A percentile compares a stretch with the other conserved stretches of the same genome.
These are phyloP conservation scores for Chenopodium album DNA, from an alignment of 148 eudicot species.

Conservation along the genomic window DNA sequence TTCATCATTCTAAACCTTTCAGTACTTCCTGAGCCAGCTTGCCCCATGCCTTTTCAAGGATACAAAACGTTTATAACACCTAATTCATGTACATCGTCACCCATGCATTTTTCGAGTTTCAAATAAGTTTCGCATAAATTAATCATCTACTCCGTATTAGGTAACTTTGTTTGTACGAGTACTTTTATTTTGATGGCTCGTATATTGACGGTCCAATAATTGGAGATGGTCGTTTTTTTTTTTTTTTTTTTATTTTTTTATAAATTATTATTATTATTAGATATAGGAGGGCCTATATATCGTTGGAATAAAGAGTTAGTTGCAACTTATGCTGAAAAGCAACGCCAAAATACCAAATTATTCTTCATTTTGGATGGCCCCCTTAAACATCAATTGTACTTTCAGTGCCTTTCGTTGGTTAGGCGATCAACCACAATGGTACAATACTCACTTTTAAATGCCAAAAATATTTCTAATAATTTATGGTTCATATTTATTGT, in stretches of 20 bases:
- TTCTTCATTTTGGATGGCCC: not conserved
- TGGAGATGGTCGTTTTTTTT: too few species aligned
- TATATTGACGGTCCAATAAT: too few species aligned
- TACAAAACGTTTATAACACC: not conserved
- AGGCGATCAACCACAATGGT: not conserved
- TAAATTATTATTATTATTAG: too few species aligned
- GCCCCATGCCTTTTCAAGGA: not conserved
- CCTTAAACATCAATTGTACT: not conserved
- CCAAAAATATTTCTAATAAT: not conserved
- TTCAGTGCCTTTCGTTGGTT: not conserved
- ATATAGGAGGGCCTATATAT: not conserved
- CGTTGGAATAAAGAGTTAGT: not conserved
- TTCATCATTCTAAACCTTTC: not conserved
- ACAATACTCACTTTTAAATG: not conserved
- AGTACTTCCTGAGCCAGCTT: not conserved
- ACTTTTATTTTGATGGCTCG: too few species aligned
- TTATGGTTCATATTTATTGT: not conserved
- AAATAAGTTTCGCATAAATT: too few species aligned
- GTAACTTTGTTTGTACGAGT: too few species aligned
- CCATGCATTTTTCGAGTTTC: too few species aligned
- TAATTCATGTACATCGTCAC: too few species aligned
- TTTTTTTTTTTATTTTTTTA: too few species aligned
- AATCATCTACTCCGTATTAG: too few species aligned
- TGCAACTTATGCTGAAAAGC: not conserved
- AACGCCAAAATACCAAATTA: not conserved